Percentiles rank a stretch among this genome's conserved stretches.
phyloP scores from a whole-genome alignment of 805 yeast species.

The Ogataea polymorpha region DNA sequence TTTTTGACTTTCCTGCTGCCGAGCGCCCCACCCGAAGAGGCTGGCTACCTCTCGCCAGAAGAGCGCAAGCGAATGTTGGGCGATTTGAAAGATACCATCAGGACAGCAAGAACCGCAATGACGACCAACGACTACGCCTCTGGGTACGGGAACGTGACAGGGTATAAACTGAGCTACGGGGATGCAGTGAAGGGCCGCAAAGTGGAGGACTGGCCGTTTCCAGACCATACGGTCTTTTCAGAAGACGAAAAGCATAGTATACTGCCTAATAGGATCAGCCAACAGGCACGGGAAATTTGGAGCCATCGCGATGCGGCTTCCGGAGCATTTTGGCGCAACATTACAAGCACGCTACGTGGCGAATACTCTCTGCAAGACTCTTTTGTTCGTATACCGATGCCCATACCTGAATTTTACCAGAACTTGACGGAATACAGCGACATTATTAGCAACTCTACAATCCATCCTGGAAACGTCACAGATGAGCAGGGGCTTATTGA shows the following conservation, averaged over 20 bases:
- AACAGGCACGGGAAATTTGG: constrained; percentile 55
- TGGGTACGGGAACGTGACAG: constrained; percentile 73
- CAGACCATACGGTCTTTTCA: constrained; percentile 34
- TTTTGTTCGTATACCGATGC: constrained; percentile 26
- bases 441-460: constrained; percentile 3
- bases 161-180: constrained; percentile 61
- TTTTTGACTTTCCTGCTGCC: constrained; percentile 42
- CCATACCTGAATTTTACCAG: constrained; percentile 29
- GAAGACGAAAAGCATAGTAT: constrained; percentile 54
- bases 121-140: constrained; percentile 40
- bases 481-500: constrained; percentile 24
- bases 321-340: constrained; percentile 36
- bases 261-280: constrained; percentile 56
- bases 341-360: constrained; percentile 49
- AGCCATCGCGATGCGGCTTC: constrained; percentile 16
- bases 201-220: constrained; percentile 57
- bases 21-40: constrained; percentile 34
- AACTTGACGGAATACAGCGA: constrained; percentile 23
- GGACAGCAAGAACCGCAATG: constrained; percentile 34
- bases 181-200: constrained; percentile 49
- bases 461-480: constrained; percentile 27
- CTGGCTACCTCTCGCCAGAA: constrained; percentile 25
- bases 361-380: constrained; percentile 29
- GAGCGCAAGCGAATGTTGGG: constrained; percentile 29
- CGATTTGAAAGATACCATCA: constrained; percentile 35